A percentile compares a stretch with the other conserved stretches of the same genome.
These are phyloP conservation scores for Emmonsia crescens DNA, from an alignment of 2,329 filamentous ascomycete genomes.

Conservation along the genomic window DNA sequence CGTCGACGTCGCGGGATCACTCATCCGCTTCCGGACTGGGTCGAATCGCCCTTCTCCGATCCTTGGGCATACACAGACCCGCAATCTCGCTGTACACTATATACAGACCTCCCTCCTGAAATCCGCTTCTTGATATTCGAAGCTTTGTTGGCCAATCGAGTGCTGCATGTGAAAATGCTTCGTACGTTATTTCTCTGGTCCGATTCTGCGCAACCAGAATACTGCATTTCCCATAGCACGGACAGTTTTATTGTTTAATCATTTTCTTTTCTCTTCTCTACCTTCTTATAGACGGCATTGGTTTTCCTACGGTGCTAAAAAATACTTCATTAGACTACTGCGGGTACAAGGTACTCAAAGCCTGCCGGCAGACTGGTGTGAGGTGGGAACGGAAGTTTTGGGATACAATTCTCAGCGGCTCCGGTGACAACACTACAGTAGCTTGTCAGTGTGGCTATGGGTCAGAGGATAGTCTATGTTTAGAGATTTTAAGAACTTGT, in stretches of 20 bases:
- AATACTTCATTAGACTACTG: background rate
- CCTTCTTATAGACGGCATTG: background rate
- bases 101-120: background rate
- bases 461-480: background rate
- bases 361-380: background rate
- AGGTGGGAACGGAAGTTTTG: background rate
- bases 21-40: background rate
- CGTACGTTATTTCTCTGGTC: background rate
- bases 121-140: slow-evolving; percentile 2
- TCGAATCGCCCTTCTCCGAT: background rate
- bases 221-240: background rate
- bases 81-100: background rate
- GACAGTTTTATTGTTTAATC: background rate
- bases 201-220: background rate
- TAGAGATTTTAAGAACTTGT: background rate
- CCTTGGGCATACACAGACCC: background rate
- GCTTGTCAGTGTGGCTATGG: background rate
- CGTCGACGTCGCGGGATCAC: background rate
- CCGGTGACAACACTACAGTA: no score
- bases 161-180: background rate
- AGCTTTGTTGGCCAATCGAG: slow-evolving; percentile 1
- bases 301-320: background rate
- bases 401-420: background rate
- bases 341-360: background rate
- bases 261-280: background rate